Conservation (phyloP, 2,329 filamentous ascomycete species). For the Waltergamsia citrina region DNA sequence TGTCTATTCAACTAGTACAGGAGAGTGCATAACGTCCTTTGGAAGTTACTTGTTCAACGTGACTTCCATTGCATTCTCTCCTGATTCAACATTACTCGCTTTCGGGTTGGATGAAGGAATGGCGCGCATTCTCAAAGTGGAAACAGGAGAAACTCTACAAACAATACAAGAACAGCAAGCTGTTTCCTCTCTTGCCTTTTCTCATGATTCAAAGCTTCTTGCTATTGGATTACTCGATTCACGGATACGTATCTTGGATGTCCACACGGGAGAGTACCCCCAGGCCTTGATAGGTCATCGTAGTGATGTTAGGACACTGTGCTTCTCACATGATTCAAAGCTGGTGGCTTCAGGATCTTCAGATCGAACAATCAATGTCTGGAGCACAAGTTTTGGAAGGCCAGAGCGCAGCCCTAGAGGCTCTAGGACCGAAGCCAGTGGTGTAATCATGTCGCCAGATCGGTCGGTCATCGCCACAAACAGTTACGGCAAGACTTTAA, state of each 20-base stretch:
- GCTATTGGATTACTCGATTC: not conserved
- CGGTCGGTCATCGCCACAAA: no score
- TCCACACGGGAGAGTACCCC: not conserved
- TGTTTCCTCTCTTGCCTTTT: not conserved
- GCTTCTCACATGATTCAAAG: not conserved
- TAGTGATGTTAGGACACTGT: not conserved
- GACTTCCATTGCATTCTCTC: not conserved
- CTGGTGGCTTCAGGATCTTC: not conserved
- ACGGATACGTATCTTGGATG: not conserved
- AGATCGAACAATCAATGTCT: not conserved
- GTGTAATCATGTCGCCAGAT: no score
- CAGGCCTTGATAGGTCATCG: not conserved
- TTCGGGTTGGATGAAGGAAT: not conserved
- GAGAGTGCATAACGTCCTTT: no score
- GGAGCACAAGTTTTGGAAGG: no score
- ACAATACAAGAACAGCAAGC: not conserved
- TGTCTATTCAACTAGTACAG: no score
- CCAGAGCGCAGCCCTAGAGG: no score
- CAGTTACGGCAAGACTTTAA: no score
- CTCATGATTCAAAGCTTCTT: not conserved
- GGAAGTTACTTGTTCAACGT: no score
- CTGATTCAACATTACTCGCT: not conserved
- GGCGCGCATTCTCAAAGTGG: not conserved
- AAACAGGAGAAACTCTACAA: not conserved
- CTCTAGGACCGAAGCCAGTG: no score